A percentile compares a stretch with the other conserved stretches of the same genome.
Evolutionary conservation across 2,329 filamentous ascomycete species (phyloP).

Genomic region (Spiromastix sp.): DNA sequence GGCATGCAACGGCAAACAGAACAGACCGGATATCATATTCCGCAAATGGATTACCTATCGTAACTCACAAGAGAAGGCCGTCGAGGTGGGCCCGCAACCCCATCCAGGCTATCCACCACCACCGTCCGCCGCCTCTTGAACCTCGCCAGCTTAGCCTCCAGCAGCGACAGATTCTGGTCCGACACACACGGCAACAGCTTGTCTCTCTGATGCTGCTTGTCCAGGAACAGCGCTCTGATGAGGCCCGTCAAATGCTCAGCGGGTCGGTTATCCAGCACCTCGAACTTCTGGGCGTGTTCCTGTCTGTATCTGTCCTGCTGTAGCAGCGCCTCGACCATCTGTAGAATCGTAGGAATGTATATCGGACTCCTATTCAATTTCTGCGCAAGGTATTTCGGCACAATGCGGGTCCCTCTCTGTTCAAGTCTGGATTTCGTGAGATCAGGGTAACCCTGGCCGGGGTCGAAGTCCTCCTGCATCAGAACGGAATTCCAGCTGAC

Average conservation of each 20-base stretch:
- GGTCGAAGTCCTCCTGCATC: constrained; percentile 2
- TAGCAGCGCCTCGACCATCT: constrained; percentile 3
- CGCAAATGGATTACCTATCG: no score
- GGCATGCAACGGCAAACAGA: no score
- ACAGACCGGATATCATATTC: no score
- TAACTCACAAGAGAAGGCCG: no score
- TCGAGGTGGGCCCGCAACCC: no score
- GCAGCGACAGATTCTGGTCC: neutral
- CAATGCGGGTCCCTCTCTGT: neutral
- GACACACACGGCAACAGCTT: constrained; percentile 4
- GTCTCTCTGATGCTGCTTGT: neutral
- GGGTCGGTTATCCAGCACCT: neutral
- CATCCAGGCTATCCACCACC: constrained; percentile 1
- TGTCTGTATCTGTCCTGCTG: constrained; percentile 2
- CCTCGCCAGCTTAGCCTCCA: constrained; percentile 3
- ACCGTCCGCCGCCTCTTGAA: constrained; percentile 1
- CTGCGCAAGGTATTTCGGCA: constrained; percentile 1
- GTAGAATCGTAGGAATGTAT: constrained; percentile 3
- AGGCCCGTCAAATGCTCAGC: neutral
- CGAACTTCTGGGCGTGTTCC: neutral
- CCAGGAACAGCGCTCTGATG: constrained; percentile 1
- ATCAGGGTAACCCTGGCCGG: neutral
- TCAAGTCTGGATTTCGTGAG: constrained; percentile 1
- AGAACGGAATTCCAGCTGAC: neutral
- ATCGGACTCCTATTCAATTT: constrained; percentile 1